Percentiles rank a stretch among this genome's conserved stretches.
Evolutionary conservation across 2,329 filamentous ascomycete species (phyloP).

Genomic region (Hymenoscyphus scutula): DNA sequence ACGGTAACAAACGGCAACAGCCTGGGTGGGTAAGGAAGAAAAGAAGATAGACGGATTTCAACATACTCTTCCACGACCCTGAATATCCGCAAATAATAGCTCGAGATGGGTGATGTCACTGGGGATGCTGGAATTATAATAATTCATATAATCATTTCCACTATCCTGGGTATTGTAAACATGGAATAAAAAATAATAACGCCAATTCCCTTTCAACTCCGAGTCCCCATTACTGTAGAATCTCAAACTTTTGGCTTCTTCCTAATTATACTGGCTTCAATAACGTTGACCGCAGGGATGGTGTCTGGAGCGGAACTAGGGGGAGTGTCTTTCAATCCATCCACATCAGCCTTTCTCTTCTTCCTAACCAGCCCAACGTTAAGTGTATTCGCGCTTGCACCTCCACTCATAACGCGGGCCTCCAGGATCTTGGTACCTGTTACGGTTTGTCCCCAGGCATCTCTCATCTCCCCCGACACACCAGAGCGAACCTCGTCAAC

Average conservation of each 20-base stretch:
- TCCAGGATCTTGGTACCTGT: constrained; percentile 42
- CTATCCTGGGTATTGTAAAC: no score
- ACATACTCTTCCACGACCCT: no score
- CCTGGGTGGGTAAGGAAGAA: no score
- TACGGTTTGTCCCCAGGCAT: constrained; percentile 52
- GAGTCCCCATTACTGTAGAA: no score
- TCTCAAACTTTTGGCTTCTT: constrained; percentile 52
- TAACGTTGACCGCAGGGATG: constrained; percentile 44
- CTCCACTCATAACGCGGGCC: constrained; percentile 18
- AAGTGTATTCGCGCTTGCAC: constrained; percentile 37
- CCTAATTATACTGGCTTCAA: constrained; percentile 49
- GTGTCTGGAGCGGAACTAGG: neutral
- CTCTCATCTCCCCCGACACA: constrained; percentile 33
- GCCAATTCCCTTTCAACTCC: no score
- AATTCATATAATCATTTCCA: no score
- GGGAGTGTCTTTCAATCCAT: neutral
- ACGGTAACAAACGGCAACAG: no score
- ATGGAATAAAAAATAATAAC: no score
- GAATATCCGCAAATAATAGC: no score
- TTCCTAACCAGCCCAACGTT: constrained; percentile 46
- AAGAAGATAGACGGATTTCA: no score
- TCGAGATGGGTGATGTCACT: no score
- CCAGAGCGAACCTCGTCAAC: constrained; percentile 60
- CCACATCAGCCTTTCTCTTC: constrained; percentile 44
- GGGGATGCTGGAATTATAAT: no score